phyloP scores from a whole-genome alignment of 2,329 filamentous ascomycete species.

The Claviceps humidiphila region DNA sequence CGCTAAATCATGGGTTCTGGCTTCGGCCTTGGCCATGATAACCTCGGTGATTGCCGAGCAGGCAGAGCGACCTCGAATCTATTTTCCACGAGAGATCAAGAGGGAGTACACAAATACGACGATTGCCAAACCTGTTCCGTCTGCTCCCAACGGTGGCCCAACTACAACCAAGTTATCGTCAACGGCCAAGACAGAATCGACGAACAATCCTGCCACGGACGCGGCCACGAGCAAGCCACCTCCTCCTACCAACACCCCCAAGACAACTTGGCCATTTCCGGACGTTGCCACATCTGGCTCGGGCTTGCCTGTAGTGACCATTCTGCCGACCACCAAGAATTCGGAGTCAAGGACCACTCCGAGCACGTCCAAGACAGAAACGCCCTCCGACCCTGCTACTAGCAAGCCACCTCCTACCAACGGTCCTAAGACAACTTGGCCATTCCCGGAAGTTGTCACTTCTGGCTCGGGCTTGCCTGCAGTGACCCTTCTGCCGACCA shows the following conservation, averaged over 20 bases:
- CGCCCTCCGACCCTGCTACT: conserved; percentile 8
- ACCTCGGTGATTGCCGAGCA: conserved; percentile 30
- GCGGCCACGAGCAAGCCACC: conserved; percentile 8
- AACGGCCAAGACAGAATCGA: conserved; percentile 8
- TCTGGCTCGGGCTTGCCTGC: background rate
- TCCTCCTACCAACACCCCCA: background rate
- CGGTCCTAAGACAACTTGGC: background rate
- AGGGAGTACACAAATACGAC: conserved; percentile 33
- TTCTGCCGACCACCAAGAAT: background rate
- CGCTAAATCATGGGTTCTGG: conserved; percentile 30
- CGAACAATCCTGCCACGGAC: conserved; percentile 14
- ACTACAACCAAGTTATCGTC: conserved; percentile 8
- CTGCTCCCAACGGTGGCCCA: conserved; percentile 8
- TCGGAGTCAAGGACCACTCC: background rate
- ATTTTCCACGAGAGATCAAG: conserved; percentile 44
- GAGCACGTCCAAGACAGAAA: background rate
- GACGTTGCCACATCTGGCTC: background rate
- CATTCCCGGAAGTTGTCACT: background rate
- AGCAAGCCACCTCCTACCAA: conserved; percentile 4
- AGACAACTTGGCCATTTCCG: background rate
- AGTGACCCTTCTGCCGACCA: background rate
- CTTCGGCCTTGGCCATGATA: conserved; percentile 35
- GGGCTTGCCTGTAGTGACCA: background rate
- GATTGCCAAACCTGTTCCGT: conserved; percentile 17
- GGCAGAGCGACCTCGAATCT: conserved; percentile 36